These are phyloP conservation scores for Calonectria fujianensis DNA, from an alignment of 2,329 filamentous ascomycete species.

Conservation along the genomic window DNA sequence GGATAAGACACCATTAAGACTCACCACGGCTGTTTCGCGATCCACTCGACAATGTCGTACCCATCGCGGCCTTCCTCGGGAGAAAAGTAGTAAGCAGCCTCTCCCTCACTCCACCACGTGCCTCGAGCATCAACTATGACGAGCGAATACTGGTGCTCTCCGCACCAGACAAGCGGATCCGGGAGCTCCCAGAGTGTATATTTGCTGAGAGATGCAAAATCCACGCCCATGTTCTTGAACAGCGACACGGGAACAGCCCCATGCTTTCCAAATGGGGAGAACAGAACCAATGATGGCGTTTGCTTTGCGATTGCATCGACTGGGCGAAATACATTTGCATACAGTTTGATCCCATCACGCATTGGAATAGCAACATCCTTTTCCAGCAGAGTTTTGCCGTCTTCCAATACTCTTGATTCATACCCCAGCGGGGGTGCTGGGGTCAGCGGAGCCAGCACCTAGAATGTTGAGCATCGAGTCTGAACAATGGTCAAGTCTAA, in stretches of 20 bases:
- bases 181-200: constrained; percentile 18
- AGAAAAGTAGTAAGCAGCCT: constrained; percentile 10
- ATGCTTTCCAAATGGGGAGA: constrained; percentile 16
- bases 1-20: neutral
- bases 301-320: neutral
- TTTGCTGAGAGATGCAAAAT: constrained; percentile 14
- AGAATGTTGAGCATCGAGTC: neutral
- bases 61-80: constrained; percentile 26
- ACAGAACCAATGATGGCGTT: constrained; percentile 11
- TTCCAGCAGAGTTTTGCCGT: constrained; percentile 18
- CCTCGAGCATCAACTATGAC: constrained; percentile 7
- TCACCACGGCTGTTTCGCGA: constrained; percentile 13
- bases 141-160: constrained; percentile 1
- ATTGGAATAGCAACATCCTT: constrained; percentile 25
- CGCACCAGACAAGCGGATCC: constrained; percentile 18
- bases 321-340: constrained; percentile 1
- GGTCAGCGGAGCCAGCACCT: constrained; percentile 5
- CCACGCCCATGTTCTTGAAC: constrained; percentile 20
- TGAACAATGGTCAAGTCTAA: neutral
- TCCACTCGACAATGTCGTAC: constrained; percentile 30
- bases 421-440: constrained; percentile 6
- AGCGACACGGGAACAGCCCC: neutral
- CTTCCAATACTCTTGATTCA: constrained; percentile 18
- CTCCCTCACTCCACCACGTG: constrained; percentile 22
- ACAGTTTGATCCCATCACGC: constrained; percentile 8